Evolutionary conservation across 2,329 filamentous ascomycete genomes (phyloP).

Genomic region (Alternaria panax): DNA sequence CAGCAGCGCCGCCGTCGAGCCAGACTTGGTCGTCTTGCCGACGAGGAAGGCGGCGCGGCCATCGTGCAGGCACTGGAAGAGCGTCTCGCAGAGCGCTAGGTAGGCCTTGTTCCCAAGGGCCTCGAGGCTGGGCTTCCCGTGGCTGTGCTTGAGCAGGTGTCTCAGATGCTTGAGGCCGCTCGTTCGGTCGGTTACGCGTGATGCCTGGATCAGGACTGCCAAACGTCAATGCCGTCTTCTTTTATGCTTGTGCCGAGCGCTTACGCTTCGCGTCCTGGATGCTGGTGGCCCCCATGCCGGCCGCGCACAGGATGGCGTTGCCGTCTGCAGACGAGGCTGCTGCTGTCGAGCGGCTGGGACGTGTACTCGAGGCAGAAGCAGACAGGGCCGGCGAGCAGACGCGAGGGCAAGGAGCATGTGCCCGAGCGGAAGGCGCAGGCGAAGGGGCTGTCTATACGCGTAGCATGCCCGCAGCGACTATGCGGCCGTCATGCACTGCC

Average conservation of each 20-base stretch:
- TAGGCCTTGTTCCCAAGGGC: conserved; percentile 77
- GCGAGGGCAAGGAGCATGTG: conserved; percentile 10
- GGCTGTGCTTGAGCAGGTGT: conserved; percentile 63
- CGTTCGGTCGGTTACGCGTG: conserved; percentile 53
- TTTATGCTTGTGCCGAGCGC: not conserved
- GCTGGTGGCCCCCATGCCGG: conserved; percentile 40
- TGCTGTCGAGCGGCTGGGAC: not conserved
- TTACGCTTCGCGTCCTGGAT: conserved; percentile 49
- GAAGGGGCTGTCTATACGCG: not conserved
- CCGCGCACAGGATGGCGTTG: conserved; percentile 14
- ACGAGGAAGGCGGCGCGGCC: conserved; percentile 72
- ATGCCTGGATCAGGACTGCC: conserved; percentile 41
- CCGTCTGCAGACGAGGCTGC: conserved; percentile 6
- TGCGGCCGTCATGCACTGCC: conserved; percentile 2
- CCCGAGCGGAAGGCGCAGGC: not conserved
- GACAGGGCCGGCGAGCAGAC: not conserved
- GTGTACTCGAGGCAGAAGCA: not conserved
- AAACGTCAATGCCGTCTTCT: conserved; percentile 14
- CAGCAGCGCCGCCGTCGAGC: conserved; percentile 59
- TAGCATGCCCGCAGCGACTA: not conserved
- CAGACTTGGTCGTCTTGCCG: conserved; percentile 51
- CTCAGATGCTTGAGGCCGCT: conserved; percentile 64
- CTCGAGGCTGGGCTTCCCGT: conserved; percentile 51
- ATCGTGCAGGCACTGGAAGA: conserved; percentile 73
- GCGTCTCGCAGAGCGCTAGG: conserved; percentile 78